Conservation (phyloP, 2,329 filamentous ascomycete genomes). For the Botryosphaeria agaves region DNA sequence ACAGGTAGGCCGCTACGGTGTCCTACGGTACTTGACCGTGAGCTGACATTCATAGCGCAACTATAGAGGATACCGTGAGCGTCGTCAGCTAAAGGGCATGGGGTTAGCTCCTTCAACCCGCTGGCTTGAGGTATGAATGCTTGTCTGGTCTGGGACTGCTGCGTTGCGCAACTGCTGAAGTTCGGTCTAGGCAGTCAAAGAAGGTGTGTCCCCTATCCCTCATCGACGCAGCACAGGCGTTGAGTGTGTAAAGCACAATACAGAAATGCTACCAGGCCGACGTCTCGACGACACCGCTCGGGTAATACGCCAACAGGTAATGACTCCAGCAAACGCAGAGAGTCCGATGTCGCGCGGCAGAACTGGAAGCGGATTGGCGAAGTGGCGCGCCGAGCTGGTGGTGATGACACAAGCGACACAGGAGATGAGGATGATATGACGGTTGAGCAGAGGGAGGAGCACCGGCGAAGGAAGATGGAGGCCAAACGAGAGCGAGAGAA, state of each 20-base stretch:
- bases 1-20: no score
- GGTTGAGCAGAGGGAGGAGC: slow-evolving; percentile 15
- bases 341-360: slow-evolving; percentile 32
- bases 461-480: slow-evolving; percentile 20
- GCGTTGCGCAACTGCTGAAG: no score
- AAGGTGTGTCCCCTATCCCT: slow-evolving; percentile 8
- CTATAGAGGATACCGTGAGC: slow-evolving; percentile 59
- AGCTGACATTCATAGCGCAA: no score
- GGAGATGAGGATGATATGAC: slow-evolving; percentile 26
- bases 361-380: slow-evolving; percentile 62
- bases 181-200: slow-evolving; percentile 13
- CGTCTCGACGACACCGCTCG: slow-evolving; percentile 19
- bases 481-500: slow-evolving; percentile 41
- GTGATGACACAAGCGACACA: slow-evolving; percentile 39
- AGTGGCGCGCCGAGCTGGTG: slow-evolving; percentile 55
- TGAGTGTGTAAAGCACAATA: slow-evolving; percentile 30
- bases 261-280: slow-evolving; percentile 30
- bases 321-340: no score
- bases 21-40: no score
- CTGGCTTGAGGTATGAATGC: slow-evolving; percentile 45
- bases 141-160: slow-evolving; percentile 6
- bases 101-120: slow-evolving; percentile 51
- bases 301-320: slow-evolving; percentile 1
- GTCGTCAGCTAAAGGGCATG: slow-evolving; percentile 53
- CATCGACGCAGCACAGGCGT: slow-evolving; percentile 10